These are phyloP conservation scores for Phaeosphaeria sp. DNA, from an alignment of 2,329 filamentous ascomycete genomes.

Conservation along the genomic window DNA sequence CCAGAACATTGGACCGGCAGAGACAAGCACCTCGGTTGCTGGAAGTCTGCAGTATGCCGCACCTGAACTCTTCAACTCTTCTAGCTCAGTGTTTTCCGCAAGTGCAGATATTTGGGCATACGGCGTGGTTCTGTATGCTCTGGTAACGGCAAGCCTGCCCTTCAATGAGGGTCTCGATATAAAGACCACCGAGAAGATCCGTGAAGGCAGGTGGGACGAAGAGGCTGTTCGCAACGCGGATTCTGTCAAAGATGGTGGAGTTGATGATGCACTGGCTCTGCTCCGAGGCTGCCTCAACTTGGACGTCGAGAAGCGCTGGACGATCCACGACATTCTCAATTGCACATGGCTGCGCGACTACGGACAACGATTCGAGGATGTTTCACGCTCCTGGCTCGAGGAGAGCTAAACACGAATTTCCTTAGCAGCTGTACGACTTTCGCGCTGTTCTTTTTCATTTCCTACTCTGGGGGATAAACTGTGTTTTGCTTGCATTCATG, in stretches of 20 bases:
- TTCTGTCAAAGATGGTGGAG: constrained; percentile 44
- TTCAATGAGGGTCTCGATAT: constrained; percentile 68
- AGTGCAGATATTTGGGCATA: constrained; percentile 73
- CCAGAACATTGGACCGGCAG: constrained; percentile 61
- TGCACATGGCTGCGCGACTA: constrained; percentile 61
- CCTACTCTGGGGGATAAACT: background rate
- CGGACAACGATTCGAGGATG: constrained; percentile 34
- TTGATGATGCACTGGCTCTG: constrained; percentile 61
- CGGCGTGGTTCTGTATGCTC: constrained; percentile 67
- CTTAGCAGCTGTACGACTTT: background rate
- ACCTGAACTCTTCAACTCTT: constrained; percentile 55
- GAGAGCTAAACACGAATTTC: constrained; percentile 3
- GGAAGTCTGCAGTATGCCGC: constrained; percentile 66
- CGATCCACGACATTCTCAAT: constrained; percentile 62
- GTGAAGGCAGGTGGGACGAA: constrained; percentile 65
- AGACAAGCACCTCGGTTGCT: constrained; percentile 64
- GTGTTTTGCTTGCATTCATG: background rate
- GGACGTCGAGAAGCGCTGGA: constrained; percentile 63
- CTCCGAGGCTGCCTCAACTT: constrained; percentile 66
- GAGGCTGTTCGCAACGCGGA: constrained; percentile 55
- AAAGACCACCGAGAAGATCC: constrained; percentile 65
- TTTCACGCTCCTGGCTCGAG: constrained; percentile 37
- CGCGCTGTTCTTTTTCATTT: background rate
- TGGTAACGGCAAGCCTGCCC: constrained; percentile 67
- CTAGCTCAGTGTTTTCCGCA: constrained; percentile 54